Evolutionary conservation across 805 yeast species (phyloP), one percentile per base, ranked within the genome.

Genomic region (Ascoidea rubescens): DNA sequence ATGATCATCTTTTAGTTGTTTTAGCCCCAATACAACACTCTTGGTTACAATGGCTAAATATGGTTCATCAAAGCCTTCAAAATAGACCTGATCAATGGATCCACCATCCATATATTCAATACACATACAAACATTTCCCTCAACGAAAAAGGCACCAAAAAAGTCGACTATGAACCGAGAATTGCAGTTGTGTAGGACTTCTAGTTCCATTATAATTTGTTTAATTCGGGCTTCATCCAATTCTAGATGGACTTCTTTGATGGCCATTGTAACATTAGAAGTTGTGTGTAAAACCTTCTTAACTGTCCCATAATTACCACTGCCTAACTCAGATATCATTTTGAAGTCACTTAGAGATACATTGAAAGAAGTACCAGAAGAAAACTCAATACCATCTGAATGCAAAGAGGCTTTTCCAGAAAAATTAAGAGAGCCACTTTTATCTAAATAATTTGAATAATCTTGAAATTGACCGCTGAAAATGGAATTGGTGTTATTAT

Each of bases 31-130:
- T 5, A 89, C 84, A 5, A 89, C 95, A 51, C 85, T 74, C 58
- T 83, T 84, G 4, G 96, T 78, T 48, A 90, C 83, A 59, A 76
- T 79, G 2, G 95, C 95, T 53, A 91, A 70, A 56, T 84, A 83
- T 5, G 80, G 77, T 64, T 91, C 99, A 56, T 82, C 84, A 37
- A 85, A 71, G 46, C 90, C 88, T 49, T 67, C 71, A n/a, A 56
- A 56, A 31, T 70, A 71, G 14, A 90, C 73, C 62, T 85, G 87
- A 67, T 91, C 96, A 54, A 91, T 69, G 0, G 96, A 87, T 0
- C 96, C 96, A 49, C 96, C 97, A 65, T 88, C 95, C 99, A 91
- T 91, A 65, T 82, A 87, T 68, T 91, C 99, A 78, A 91, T 91
- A 69, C 98, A 93, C 87, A 91, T 88, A 68, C 90, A 93, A 31